phyloP scores from a whole-genome alignment of 2,329 filamentous ascomycete species.

The Cladophialophora psammophila region DNA sequence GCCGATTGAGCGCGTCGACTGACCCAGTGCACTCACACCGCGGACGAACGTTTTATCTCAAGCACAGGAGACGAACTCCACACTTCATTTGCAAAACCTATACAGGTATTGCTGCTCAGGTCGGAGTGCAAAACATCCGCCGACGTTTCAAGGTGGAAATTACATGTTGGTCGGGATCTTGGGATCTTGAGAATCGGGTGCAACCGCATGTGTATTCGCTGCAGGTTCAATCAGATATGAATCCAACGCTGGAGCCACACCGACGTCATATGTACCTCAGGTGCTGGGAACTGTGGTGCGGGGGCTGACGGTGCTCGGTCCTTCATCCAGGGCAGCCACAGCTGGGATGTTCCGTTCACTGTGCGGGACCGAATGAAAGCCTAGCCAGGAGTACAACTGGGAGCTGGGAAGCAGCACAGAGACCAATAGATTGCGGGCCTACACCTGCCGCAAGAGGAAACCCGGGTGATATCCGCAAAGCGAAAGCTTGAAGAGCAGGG shows the following conservation, averaged over 20 bases:
- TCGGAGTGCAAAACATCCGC: not conserved
- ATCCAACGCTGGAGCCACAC: not conserved
- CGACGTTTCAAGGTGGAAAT: not conserved
- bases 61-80: not conserved
- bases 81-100: not conserved
- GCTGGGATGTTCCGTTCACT: not conserved
- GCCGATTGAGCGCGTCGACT: not conserved
- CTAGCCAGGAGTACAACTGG: not conserved
- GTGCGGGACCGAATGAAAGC: conserved; percentile 4
- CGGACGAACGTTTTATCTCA: not conserved
- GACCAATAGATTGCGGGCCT: conserved; percentile 5
- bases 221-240: not conserved
- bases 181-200: not conserved
- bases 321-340: not conserved
- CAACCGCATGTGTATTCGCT: not conserved
- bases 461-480: conserved; percentile 4
- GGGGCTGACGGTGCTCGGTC: not conserved
- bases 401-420: not conserved
- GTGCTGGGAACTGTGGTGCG: not conserved
- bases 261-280: conserved; percentile 5
- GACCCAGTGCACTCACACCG: not conserved
- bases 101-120: not conserved
- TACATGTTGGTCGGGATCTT: not conserved
- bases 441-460: conserved; percentile 22
- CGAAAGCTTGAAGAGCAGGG: conserved; percentile 11